These are phyloP conservation scores for Elsinoe perseae DNA, from an alignment of 2,329 filamentous ascomycete genomes.

Conservation along the genomic window DNA sequence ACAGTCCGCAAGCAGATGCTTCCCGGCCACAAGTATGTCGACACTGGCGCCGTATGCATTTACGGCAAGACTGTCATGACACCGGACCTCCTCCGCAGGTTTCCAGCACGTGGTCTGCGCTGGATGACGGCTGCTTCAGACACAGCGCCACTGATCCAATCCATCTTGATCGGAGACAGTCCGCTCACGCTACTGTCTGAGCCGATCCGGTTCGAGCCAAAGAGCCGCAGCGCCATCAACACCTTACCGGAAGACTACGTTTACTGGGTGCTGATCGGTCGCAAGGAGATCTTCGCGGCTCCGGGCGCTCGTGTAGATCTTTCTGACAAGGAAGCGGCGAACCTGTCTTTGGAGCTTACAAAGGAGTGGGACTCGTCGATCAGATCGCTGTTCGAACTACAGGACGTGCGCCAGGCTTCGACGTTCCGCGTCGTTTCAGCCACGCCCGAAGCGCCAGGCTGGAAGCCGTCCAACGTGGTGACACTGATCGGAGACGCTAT, in stretches of 20 bases:
- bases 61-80: constrained; percentile 25
- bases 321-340: constrained; percentile 17
- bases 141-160: constrained; percentile 20
- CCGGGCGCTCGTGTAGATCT: constrained; percentile 5
- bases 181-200: constrained; percentile 22
- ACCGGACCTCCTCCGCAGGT: constrained; percentile 18
- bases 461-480: constrained; percentile 29
- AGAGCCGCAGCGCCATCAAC: constrained; percentile 16
- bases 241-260: constrained; percentile 21
- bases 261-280: constrained; percentile 23
- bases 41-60: constrained; percentile 21
- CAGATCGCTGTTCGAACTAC: constrained; percentile 20
- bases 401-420: constrained; percentile 27
- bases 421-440: constrained; percentile 31
- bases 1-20: constrained; percentile 20
- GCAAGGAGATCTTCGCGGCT: constrained; percentile 20
- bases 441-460: constrained; percentile 28
- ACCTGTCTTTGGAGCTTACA: constrained; percentile 19
- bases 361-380: constrained; percentile 22
- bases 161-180: constrained; percentile 21
- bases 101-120: constrained; percentile 19
- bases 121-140: constrained; percentile 22
- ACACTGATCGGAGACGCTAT: constrained; percentile 41
- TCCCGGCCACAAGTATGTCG: constrained; percentile 19
- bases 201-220: constrained; percentile 20